These are phyloP conservation scores for Metarhizium rileyi DNA, from an alignment of 2,329 filamentous ascomycete genomes.

Conservation along the genomic window DNA sequence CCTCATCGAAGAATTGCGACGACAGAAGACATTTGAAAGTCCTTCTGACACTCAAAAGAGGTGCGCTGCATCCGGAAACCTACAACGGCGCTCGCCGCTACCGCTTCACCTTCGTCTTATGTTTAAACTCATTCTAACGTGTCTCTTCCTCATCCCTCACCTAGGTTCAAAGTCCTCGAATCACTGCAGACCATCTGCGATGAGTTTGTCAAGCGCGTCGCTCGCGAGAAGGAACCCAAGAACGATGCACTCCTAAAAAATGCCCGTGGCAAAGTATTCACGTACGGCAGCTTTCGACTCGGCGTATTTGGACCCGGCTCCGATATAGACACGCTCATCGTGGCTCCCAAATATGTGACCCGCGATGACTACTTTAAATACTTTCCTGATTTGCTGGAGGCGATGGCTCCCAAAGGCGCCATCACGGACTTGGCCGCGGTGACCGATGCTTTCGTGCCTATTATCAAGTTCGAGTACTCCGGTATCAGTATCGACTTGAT, in stretches of 20 bases:
- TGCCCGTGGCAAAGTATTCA: conserved; percentile 87
- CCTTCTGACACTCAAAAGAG: conserved; percentile 74
- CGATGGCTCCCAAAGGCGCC: conserved; percentile 66
- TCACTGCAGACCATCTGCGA: conserved; percentile 72
- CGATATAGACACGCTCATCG: conserved; percentile 93
- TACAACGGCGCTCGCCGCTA: conserved; percentile 4
- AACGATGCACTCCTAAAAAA: conserved; percentile 70
- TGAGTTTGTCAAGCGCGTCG: conserved; percentile 79
- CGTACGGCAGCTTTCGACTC: conserved; percentile 89
- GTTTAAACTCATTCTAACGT: not conserved
- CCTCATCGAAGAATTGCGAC: conserved; percentile 74
- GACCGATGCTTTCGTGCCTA: conserved; percentile 84
- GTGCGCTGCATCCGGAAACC: conserved; percentile 29
- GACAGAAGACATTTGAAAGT: conserved; percentile 85
- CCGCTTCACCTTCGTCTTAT: not conserved
- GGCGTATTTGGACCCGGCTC: conserved; percentile 92
- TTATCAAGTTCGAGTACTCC: conserved; percentile 90
- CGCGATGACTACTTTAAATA: conserved; percentile 86
- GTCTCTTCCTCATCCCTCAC: not conserved
- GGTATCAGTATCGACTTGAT: conserved; percentile 94
- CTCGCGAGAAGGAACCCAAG: conserved; percentile 58
- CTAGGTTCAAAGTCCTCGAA: conserved; percentile 60
- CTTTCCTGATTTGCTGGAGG: conserved; percentile 71
- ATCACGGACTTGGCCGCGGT: conserved; percentile 81
- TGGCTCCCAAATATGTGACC: conserved; percentile 80